Evolutionary conservation across 1,284 basidiomycete species (phyloP).

Genomic region (Rhodotorula mucilaginosa): DNA sequence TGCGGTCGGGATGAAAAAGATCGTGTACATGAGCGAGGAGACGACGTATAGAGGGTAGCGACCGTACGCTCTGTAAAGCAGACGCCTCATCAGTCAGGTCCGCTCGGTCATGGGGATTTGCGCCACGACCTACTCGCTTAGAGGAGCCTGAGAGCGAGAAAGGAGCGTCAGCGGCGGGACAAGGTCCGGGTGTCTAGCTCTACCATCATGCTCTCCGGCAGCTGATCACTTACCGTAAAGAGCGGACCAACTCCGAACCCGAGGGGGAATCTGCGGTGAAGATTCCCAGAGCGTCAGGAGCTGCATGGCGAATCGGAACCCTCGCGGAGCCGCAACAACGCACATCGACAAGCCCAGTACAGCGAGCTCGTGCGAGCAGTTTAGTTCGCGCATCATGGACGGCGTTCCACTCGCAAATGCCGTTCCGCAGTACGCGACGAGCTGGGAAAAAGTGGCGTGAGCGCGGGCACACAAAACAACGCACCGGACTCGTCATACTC

Average conservation of each 20-base stretch:
- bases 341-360: slow-evolving; percentile 32
- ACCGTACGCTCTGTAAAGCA: slow-evolving; percentile 4
- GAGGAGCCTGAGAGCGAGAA: slow-evolving; percentile 16
- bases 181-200: neutral
- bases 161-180: neutral
- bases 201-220: too few species aligned
- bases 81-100: neutral
- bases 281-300: neutral
- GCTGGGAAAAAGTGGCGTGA: neutral
- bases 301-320: neutral
- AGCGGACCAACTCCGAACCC: slow-evolving; percentile 36
- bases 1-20: slow-evolving; percentile 64
- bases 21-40: slow-evolving; percentile 57
- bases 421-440: slow-evolving; percentile 25
- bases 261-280: slow-evolving; percentile 28
- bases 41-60: slow-evolving; percentile 54
- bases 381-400: slow-evolving; percentile 30
- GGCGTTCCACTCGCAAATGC: slow-evolving; percentile 29
- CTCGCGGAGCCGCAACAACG: neutral
- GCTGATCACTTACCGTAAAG: slow-evolving; percentile 10
- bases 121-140: slow-evolving; percentile 18
- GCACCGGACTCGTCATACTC: neutral
- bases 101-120: neutral
- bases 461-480: too few species aligned
- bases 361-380: slow-evolving; percentile 28